Conservation (phyloP, 2,329 filamentous ascomycete genomes). For the Claviceps sp. region DNA sequence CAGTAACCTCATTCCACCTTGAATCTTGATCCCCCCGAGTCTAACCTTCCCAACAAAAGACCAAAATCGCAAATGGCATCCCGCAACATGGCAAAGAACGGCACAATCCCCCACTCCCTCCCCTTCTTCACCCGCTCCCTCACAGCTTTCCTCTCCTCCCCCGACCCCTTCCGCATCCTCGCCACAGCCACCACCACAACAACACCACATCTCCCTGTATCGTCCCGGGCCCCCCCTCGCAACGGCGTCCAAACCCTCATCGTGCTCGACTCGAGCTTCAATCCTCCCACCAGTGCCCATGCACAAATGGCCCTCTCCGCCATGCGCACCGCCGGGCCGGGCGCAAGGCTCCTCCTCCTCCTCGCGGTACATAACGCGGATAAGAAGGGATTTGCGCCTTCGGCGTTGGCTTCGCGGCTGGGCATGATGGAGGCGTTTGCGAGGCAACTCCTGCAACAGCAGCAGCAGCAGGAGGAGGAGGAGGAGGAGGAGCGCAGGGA, state of each 20-base stretch:
- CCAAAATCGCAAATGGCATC: too few relatives aligned
- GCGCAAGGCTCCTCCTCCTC: conserved; percentile 39
- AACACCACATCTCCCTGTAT: too few relatives aligned
- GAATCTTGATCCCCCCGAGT: too few relatives aligned
- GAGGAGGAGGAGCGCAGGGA: too few relatives aligned
- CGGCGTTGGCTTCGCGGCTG: conserved; percentile 52
- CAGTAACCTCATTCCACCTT: too few relatives aligned
- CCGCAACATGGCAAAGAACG: background rate
- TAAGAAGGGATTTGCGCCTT: conserved; percentile 53
- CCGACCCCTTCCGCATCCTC: conserved; percentile 30
- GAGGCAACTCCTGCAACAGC: conserved; percentile 28
- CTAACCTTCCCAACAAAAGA: too few relatives aligned
- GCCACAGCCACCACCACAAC: conserved; percentile 21
- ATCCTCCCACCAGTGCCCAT: conserved; percentile 52
- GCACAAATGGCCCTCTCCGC: conserved; percentile 41
- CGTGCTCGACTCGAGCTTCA: conserved; percentile 55
- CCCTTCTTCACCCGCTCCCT: conserved; percentile 32
- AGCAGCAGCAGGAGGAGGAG: too few relatives aligned
- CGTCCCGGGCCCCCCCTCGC: background rate
- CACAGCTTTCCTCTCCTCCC: conserved; percentile 28
- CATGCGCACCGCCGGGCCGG: conserved; percentile 10
- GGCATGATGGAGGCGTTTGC: conserved; percentile 61
- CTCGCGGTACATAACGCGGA: conserved; percentile 54
- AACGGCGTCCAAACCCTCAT: conserved; percentile 25
- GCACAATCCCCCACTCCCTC: conserved; percentile 14